Evolutionary conservation across 1,139 yeast species (phyloP).

Genomic region (Saccharomyces hybrid): DNA sequence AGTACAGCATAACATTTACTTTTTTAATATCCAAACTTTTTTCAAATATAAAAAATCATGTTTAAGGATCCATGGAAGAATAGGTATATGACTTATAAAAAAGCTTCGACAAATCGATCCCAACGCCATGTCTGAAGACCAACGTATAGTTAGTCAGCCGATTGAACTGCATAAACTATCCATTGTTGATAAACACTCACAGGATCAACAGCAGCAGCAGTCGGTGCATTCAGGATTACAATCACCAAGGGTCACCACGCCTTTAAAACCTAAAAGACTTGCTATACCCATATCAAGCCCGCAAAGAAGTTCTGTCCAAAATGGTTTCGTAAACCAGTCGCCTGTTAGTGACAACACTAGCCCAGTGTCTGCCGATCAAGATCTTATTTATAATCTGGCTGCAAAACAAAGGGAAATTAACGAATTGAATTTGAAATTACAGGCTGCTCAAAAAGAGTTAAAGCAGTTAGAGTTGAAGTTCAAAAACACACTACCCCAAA

Average conservation of each 20-base stretch:
- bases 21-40: background rate
- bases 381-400: slow-evolving; percentile 35
- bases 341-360: background rate
- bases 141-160: slow-evolving; percentile 30
- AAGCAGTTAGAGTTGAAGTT: slow-evolving; percentile 28
- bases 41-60: no score
- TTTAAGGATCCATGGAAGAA: no score
- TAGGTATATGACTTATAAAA: background rate
- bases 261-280: background rate
- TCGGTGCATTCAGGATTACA: background rate
- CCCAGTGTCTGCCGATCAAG: slow-evolving; percentile 4
- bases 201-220: background rate
- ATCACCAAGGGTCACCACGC: background rate
- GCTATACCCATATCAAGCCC: slow-evolving; percentile 4
- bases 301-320: background rate
- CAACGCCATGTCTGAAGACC: slow-evolving; percentile 10
- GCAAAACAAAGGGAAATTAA: slow-evolving; percentile 39
- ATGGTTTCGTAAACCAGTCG: background rate
- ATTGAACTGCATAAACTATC: slow-evolving; percentile 30
- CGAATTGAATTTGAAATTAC: slow-evolving; percentile 36
- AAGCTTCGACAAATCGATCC: background rate
- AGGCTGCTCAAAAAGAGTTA: slow-evolving; percentile 34
- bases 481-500: background rate
- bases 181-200: slow-evolving; percentile 17
- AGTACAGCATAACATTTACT: background rate